Evolutionary conservation across 192 early-diverging fungal species (phyloP).

Genomic region (Funneliformis mosseae): DNA sequence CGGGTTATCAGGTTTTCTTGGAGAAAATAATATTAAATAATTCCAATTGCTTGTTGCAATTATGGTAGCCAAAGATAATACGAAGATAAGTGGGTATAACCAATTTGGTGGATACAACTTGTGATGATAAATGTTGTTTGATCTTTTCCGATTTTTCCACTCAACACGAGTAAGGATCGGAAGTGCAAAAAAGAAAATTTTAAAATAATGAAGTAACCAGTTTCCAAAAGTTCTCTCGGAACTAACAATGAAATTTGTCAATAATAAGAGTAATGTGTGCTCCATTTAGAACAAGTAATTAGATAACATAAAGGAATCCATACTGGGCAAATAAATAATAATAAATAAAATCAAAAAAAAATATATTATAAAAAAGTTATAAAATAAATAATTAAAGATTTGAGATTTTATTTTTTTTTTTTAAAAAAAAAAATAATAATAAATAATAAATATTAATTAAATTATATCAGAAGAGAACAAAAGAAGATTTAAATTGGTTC

Average conservation of each 20-base stretch:
- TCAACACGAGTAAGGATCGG: background rate
- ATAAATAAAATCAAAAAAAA: conserved; percentile 11
- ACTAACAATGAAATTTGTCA: conserved; percentile 25
- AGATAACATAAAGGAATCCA: background rate
- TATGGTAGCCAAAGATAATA: conserved; percentile 28
- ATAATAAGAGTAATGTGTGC: conserved; percentile 28
- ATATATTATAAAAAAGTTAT: conserved; percentile 2
- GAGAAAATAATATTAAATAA: conserved; percentile 29
- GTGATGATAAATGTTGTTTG: conserved; percentile 18
- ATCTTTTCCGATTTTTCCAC: conserved; percentile 13
- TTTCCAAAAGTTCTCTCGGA: conserved; percentile 24
- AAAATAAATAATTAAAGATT: conserved; percentile 19
- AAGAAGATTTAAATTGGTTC: background rate
- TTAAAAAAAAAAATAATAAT: background rate
- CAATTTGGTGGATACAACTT: conserved; percentile 28
- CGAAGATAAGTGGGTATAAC: conserved; percentile 13
- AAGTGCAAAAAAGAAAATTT: conserved; percentile 20
- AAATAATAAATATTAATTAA: background rate
- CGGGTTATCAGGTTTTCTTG: conserved; percentile 25
- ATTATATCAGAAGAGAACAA: background rate
- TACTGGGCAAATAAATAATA: conserved; percentile 26
- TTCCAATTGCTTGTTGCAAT: conserved; percentile 34
- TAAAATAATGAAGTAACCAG: conserved; percentile 21
- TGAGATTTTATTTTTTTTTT: too few species aligned
- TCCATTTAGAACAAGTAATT: conserved; percentile 30